Base-by-base conservation (phyloP, 2,329 filamentous ascomycete genomes). In the Magnaporthiopsis incrustans region DNA sequence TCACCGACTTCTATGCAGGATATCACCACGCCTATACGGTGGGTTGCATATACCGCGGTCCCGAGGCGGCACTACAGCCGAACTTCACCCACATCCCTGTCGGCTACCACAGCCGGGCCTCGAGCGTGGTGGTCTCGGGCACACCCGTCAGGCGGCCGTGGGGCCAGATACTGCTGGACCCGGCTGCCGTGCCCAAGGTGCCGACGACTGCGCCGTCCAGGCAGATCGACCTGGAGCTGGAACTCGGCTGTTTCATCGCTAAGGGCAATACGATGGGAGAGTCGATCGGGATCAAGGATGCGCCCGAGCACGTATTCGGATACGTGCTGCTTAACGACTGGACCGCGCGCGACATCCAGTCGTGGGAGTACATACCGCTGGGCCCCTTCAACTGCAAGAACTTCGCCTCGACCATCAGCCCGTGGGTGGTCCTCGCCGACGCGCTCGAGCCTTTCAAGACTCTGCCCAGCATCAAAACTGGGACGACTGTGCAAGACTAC, bases 311-410 rank as follows among this genome's bases (percentile, higher is more conserved):
- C 70, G 81, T 96, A 33, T 95, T 95, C 71, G 91, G 91, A 18
- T 81, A 91, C 32, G 91, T 95, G 0, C 76, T 96, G 65, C 84
- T 96, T 81, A 96, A 96, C 69, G 91, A 96, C 75, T 96, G 91
- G 91, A 91, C 88, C 64, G 91, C 91, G 5, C 80, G 91, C 67
- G 91, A 95, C 69, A 88, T 95, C 61, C 91, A 96, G 73, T 83
- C 84, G 0, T 95, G 90, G 90, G 91, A 96, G 75, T 93, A 93
- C 69, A 82, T 93, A 11, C 91, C 91, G 0, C 77, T 94, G 10
- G 91, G 91, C 0, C 91, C 91, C 0, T 94, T 95, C 77, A 92
- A 91, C 67, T 82, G 86, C 30, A 95, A 96, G 82, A 94, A 93
- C 74, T 94, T 95, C 71, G 89, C 83, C 4, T 91, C 89, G 0